Conservation (phyloP, 495 filamentous ascomycete species). For the Jackrogersella minutella region DNA sequence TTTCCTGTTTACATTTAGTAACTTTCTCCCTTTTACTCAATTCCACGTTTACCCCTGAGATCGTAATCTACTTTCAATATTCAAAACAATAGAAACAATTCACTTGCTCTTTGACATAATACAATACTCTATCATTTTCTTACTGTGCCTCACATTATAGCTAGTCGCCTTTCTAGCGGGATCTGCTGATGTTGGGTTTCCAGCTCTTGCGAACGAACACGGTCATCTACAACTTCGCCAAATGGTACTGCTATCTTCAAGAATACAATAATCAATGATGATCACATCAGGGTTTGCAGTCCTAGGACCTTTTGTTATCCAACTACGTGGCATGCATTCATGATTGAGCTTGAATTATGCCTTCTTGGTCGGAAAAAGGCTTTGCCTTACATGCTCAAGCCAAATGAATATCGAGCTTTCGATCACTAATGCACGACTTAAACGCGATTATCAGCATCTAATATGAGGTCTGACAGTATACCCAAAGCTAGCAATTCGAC, state of each 20-base stretch:
- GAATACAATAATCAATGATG: background rate
- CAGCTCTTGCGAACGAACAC: background rate
- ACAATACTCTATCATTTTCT: background rate
- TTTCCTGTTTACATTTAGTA: background rate
- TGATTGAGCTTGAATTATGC: background rate
- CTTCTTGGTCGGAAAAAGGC: background rate
- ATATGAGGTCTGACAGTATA: background rate
- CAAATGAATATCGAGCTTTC: no score
- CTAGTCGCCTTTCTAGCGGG: background rate
- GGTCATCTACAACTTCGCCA: background rate
- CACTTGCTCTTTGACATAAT: background rate
- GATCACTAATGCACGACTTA: no score
- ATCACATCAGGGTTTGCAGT: constrained; percentile 14
- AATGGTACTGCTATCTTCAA: constrained; percentile 8
- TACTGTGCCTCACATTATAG: background rate
- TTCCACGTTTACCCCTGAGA: background rate
- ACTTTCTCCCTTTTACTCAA: background rate
- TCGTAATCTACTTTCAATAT: background rate
- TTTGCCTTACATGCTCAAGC: no score
- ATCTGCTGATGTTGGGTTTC: background rate
- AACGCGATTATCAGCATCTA: no score
- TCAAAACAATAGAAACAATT: background rate
- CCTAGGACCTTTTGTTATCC: no score
- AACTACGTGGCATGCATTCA: background rate
- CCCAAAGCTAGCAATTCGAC: constrained; percentile 17